phyloP scores from a whole-genome alignment of 495 filamentous ascomycete genomes.

The Penicillium crystallinum region DNA sequence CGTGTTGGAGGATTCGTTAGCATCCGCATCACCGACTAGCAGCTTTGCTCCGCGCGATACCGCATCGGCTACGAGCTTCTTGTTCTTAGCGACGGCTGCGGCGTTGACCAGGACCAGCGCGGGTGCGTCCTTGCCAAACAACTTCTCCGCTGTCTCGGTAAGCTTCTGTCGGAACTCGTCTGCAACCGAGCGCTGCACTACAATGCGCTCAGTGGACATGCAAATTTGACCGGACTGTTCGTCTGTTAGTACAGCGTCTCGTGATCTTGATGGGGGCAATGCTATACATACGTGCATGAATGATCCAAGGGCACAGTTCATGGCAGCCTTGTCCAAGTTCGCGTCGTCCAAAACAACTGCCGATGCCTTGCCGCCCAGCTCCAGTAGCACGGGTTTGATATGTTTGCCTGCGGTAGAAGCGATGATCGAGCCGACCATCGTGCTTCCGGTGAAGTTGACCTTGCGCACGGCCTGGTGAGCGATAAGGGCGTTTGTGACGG shows the following conservation, averaged over 20 bases:
- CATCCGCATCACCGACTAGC: constrained; percentile 51
- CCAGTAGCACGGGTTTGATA: constrained; percentile 57
- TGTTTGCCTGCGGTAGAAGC: constrained; percentile 49
- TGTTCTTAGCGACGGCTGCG: constrained; percentile 60
- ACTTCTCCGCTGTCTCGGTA: constrained; percentile 34
- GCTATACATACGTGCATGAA: constrained; percentile 48
- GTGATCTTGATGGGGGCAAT: not conserved
- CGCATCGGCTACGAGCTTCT: constrained; percentile 60
- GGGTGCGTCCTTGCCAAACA: constrained; percentile 44
- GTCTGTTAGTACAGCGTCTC: not conserved
- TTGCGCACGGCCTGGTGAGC: constrained; percentile 54
- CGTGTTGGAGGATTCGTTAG: constrained; percentile 42
- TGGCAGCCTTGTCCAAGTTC: constrained; percentile 51
- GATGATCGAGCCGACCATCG: constrained; percentile 50
- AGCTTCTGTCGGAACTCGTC: constrained; percentile 61
- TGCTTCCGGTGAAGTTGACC: constrained; percentile 59
- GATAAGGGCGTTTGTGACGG: constrained; percentile 53
- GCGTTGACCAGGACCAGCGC: constrained; percentile 58
- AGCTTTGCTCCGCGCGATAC: constrained; percentile 63
- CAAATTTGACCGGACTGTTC: constrained; percentile 73
- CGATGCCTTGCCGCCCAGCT: constrained; percentile 58
- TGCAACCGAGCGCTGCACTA: constrained; percentile 68
- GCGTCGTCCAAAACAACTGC: constrained; percentile 57
- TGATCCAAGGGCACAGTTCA: constrained; percentile 45
- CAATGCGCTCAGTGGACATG: constrained; percentile 85